Conservation (phyloP, 805 yeast species). For the Saccharomycopsis fodiens region DNA sequence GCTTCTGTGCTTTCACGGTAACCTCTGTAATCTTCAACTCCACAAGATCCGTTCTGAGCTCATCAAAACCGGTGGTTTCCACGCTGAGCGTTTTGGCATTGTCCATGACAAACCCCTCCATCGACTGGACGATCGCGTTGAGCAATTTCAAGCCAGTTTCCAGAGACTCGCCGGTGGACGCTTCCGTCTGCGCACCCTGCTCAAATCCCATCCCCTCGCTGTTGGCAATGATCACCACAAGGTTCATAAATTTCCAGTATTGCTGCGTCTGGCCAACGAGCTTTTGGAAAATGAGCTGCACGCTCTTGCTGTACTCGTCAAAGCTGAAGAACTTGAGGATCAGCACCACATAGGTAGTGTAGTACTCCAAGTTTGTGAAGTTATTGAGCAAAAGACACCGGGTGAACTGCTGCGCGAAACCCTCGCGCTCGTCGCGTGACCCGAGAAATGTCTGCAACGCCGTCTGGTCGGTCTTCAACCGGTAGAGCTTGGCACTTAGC, state of each 20-base stretch:
- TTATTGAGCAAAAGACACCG: conserved; percentile 13
- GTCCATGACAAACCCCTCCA: background rate
- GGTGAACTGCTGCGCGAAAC: conserved; percentile 1
- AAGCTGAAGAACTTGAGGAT: conserved; percentile 13
- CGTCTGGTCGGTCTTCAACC: conserved; percentile 6
- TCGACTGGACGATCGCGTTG: background rate
- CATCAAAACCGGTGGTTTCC: background rate
- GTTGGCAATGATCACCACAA: conserved; percentile 17
- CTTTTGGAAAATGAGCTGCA: conserved; percentile 9
- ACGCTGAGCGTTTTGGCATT: background rate
- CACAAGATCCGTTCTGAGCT: conserved; percentile 29
- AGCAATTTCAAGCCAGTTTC: conserved; percentile 7
- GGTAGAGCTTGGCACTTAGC: conserved; percentile 5
- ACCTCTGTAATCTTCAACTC: conserved; percentile 72
- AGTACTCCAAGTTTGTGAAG: conserved; percentile 10
- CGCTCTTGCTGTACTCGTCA: conserved; percentile 4
- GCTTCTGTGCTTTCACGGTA: conserved; percentile 54
- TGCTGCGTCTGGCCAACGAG: conserved; percentile 8
- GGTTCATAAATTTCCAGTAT: conserved; percentile 19
- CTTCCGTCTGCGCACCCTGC: background rate
- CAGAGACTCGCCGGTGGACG: background rate
- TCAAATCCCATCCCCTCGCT: conserved; percentile 17
- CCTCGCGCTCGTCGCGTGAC: background rate
- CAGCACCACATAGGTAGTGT: conserved; percentile 5
- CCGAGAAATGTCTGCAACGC: conserved; percentile 4